Percentiles rank a stretch among this genome's conserved stretches.
Conservation (phyloP, 1,284 basidiomycete species). For the Ceratobasidium sp. region DNA sequence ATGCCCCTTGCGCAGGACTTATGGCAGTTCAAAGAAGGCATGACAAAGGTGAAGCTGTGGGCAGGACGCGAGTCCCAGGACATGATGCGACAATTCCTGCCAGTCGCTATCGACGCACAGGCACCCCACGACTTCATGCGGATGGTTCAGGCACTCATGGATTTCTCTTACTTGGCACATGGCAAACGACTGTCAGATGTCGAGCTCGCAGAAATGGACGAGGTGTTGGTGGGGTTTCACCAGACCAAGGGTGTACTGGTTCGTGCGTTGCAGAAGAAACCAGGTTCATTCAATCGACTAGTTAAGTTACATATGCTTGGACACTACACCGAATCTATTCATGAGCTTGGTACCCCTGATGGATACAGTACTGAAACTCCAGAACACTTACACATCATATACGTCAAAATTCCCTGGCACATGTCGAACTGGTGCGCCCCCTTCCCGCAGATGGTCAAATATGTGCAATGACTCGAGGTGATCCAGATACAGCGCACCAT, state of each 20-base stretch:
- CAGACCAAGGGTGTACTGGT: neutral
- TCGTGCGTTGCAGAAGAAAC: neutral
- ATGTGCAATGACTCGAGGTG: neutral
- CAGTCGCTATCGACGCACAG: neutral
- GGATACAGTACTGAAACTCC: constrained; percentile 45
- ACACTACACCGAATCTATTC: constrained; percentile 36
- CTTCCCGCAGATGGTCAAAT: constrained; percentile 39
- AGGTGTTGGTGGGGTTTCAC: neutral
- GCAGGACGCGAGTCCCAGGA: constrained; percentile 8
- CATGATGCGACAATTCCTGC: constrained; percentile 22
- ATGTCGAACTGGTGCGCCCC: constrained; percentile 31
- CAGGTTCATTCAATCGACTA: neutral
- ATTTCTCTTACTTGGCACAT: constrained; percentile 3
- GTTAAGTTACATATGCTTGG: constrained; percentile 40
- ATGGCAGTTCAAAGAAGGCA: neutral
- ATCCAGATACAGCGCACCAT: neutral
- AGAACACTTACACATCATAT: constrained; percentile 43
- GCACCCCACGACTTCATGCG: neutral
- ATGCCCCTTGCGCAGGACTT: constrained; percentile 4
- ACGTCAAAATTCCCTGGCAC: constrained; percentile 37
- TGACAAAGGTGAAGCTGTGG: constrained; percentile 10
- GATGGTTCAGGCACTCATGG: neutral
- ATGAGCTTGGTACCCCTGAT: constrained; percentile 37
- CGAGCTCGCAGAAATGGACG: neutral
- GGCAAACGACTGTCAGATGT: neutral